phyloP scores from a whole-genome alignment of 2,329 filamentous ascomycete species.

The Monosporascus sp. region DNA sequence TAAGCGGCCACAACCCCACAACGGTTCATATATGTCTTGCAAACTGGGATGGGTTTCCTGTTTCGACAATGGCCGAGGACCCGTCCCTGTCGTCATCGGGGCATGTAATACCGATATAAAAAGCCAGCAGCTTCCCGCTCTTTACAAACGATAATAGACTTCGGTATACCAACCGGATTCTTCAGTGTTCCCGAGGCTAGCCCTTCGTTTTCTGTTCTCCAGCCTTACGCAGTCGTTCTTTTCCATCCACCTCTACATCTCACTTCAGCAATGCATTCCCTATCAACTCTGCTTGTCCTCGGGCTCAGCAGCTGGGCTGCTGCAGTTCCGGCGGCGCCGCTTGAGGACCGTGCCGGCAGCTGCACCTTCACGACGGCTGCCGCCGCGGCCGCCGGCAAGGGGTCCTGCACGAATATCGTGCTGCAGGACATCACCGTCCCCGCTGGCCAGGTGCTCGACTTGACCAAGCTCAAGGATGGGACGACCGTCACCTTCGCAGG shows the following conservation, averaged over 20 bases:
- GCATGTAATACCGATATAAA: background rate
- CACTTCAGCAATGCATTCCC: background rate
- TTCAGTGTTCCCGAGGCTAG: background rate
- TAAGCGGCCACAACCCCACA: too few relatives aligned
- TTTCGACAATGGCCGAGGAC: too few relatives aligned
- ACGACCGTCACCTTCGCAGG: conserved; percentile 46
- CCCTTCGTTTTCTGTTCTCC: background rate
- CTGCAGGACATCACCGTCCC: conserved; percentile 31
- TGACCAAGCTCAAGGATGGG: conserved; percentile 28
- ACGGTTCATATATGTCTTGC: too few relatives aligned
- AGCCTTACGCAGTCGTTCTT: background rate
- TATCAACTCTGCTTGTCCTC: background rate
- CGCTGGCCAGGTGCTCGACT: conserved; percentile 29
- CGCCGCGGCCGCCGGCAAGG: background rate
- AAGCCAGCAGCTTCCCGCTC: background rate
- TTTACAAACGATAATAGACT: background rate
- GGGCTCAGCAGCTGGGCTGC: background rate
- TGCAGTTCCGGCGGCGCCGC: background rate
- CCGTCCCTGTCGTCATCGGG: too few relatives aligned
- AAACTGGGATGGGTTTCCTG: too few relatives aligned
- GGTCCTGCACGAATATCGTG: conserved; percentile 7
- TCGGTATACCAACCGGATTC: background rate
- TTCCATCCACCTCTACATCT: background rate
- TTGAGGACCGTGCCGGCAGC: background rate
- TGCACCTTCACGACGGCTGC: background rate